phyloP scores from a whole-genome alignment of 495 filamentous ascomycete species.

The Penicillium macrosclerotiorum region DNA sequence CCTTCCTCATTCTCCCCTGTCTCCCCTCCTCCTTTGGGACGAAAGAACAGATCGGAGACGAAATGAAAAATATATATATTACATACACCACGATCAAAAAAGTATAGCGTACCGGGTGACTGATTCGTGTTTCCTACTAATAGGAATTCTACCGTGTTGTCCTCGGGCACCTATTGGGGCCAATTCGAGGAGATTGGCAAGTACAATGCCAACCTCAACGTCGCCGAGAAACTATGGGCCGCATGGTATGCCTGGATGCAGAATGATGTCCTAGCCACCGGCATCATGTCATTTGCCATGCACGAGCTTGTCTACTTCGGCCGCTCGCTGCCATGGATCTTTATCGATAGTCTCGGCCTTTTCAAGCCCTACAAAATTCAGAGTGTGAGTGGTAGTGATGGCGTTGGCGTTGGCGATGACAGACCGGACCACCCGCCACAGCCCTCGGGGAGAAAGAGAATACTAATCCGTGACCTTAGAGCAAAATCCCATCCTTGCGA shows the following conservation, averaged over 20 bases:
- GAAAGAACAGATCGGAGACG: too few relatives aligned
- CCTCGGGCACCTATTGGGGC: slow-evolving; percentile 66
- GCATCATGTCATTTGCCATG: slow-evolving; percentile 95
- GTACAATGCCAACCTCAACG: slow-evolving; percentile 83
- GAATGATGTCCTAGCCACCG: slow-evolving; percentile 92
- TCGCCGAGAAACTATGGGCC: slow-evolving; percentile 82
- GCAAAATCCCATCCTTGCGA: slow-evolving; percentile 82
- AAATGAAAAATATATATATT: too few relatives aligned
- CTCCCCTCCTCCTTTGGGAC: too few relatives aligned
- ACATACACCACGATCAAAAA: too few relatives aligned
- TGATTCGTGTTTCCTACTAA: too few relatives aligned
- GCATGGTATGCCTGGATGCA: slow-evolving; percentile 99
- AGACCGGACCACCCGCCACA: too few relatives aligned
- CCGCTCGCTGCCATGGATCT: slow-evolving; percentile 86
- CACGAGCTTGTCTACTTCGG: slow-evolving; percentile 95
- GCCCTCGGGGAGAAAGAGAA: too few relatives aligned
- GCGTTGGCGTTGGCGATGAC: too few relatives aligned
- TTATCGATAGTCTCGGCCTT: slow-evolving; percentile 82
- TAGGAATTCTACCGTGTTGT: slow-evolving; percentile 58
- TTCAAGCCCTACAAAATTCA: slow-evolving; percentile 96
- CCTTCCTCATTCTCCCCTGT: background rate
- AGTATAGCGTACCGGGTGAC: too few relatives aligned
- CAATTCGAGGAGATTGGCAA: slow-evolving; percentile 85
- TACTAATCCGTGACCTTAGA: too few relatives aligned
- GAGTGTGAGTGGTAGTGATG: slow-evolving; percentile 71